Base-by-base conservation (phyloP, 139 green algal species). In the Chlorokybus atmophyticus region DNA sequence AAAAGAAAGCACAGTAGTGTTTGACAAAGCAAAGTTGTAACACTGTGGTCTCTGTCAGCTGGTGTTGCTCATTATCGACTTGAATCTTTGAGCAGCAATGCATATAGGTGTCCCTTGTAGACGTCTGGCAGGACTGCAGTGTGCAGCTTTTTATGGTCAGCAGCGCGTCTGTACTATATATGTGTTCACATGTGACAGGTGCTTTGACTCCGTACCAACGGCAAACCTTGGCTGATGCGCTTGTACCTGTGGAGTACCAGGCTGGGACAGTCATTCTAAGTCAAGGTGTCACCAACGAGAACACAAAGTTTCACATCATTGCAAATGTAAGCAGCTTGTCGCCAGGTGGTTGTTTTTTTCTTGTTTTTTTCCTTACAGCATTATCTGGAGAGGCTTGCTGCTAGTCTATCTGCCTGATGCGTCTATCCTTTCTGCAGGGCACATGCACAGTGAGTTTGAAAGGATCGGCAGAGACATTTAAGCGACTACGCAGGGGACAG, bases 121-220 rank as follows among this genome's bases (percentile, higher is more conserved):
- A 40, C 5, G 19, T 39, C 24, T 5, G 30, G 55, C 19, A 19
- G 29, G 28, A 54, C 59, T 50, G 53, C 30, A 2, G 42, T 78
- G 17, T 32, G 40, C 0, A 71, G 66, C 26, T 29, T 79, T n/a
- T 38, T 80, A 1, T 75, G 94, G 77, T 4, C 76, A 83, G 29
- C 42, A 50, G 55, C 84, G 82, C 1, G 79, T 93, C 61, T 73
- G 6, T 93, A 94, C 40, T 94, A 90, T 62, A 75, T 96, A 52
- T n/a, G n/a, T n/a, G n/a, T n/a, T n/a, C n/a, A n/a, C n/a, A n/a
- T n/a, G n/a, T n/a, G n/a, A n/a, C n/a, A n/a, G n/a, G n/a, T n/a
- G n/a, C n/a, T n/a, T 75, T 93, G 14, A 68, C 90, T 64, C 64
- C 79, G 4, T 87, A 85, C 14, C 59, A 52, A 7, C 87, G 93